Evolutionary conservation across 495 filamentous ascomycete genomes (phyloP).

Genomic region (Penicillium malachiteum): DNA sequence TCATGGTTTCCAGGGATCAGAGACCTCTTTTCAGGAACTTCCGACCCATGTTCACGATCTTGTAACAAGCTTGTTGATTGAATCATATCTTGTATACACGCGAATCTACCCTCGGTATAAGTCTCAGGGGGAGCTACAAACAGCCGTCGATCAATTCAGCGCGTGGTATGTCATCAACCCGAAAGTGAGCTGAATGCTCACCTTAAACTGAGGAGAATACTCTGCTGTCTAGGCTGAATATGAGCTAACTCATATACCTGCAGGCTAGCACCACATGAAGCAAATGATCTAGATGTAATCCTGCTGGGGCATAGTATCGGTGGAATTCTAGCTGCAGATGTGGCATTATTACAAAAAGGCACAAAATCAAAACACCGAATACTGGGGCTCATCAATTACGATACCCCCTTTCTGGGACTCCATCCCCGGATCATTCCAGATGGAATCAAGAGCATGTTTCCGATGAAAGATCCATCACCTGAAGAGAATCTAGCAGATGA

Average conservation of each 20-base stretch:
- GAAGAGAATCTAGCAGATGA: conserved; percentile 28
- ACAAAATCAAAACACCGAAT: conserved; percentile 61
- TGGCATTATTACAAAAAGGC: conserved; percentile 57
- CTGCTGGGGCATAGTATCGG: conserved; percentile 91
- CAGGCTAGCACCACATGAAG: conserved; percentile 76
- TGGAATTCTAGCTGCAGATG: conserved; percentile 77
- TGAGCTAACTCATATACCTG: conserved; percentile 1
- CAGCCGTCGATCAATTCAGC: conserved; percentile 79
- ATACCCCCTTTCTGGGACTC: conserved; percentile 84
- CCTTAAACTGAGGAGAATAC: no score
- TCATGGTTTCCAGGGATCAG: conserved; percentile 91
- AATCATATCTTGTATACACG: conserved; percentile 79
- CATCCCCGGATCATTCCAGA: conserved; percentile 83
- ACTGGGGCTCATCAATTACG: conserved; percentile 79
- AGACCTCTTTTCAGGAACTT: conserved; percentile 83
- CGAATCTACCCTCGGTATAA: conserved; percentile 93
- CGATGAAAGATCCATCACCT: conserved; percentile 40
- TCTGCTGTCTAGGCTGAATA: neutral
- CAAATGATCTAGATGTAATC: conserved; percentile 71
- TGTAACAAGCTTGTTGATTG: conserved; percentile 62
- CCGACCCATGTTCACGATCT: conserved; percentile 84
- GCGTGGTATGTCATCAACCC: conserved; percentile 55
- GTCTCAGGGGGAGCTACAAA: conserved; percentile 69
- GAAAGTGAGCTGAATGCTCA: neutral
- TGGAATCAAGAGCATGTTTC: conserved; percentile 76